phyloP scores from a whole-genome alignment of 2,329 filamentous ascomycete species.

The Cryphonectria nitschkei region DNA sequence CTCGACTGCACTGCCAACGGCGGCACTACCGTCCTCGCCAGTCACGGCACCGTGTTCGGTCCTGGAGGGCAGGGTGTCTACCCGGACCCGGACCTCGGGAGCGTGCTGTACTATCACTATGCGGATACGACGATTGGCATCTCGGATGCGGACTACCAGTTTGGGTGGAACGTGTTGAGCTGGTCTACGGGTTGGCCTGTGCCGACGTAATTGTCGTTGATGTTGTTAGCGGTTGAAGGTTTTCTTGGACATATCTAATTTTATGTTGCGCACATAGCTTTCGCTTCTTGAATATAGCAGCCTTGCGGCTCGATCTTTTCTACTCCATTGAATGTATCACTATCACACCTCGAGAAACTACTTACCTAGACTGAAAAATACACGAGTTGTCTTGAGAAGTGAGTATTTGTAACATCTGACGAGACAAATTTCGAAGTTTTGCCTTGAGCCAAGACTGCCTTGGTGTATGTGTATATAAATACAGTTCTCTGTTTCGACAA shows the following conservation, averaged over 20 bases:
- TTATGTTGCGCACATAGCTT: neutral
- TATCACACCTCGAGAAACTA: too few species aligned
- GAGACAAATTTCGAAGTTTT: too few species aligned
- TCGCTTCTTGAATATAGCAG: neutral
- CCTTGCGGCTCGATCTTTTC: neutral
- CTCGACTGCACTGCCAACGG: slow-evolving; percentile 57
- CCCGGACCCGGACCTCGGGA: slow-evolving; percentile 47
- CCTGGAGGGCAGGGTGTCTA: slow-evolving; percentile 66
- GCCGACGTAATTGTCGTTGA: neutral
- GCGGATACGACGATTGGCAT: slow-evolving; percentile 58
- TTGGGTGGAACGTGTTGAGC: slow-evolving; percentile 50
- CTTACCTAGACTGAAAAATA: too few species aligned
- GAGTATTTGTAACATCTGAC: too few species aligned
- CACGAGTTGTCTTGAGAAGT: too few species aligned
- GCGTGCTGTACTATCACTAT: slow-evolving; percentile 68
- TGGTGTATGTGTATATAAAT: too few species aligned
- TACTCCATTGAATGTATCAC: too few species aligned
- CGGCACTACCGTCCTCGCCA: slow-evolving; percentile 61
- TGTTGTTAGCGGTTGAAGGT: neutral
- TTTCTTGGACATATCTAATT: neutral
- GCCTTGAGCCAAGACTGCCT: too few species aligned
- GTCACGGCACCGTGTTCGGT: slow-evolving; percentile 61
- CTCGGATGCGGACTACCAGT: slow-evolving; percentile 48
- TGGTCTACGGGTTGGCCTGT: slow-evolving; percentile 50
- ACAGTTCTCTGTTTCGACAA: neutral